Base-by-base conservation (phyloP, 192 early-diverging fungal genomes). In the Podila clonocystis region DNA sequence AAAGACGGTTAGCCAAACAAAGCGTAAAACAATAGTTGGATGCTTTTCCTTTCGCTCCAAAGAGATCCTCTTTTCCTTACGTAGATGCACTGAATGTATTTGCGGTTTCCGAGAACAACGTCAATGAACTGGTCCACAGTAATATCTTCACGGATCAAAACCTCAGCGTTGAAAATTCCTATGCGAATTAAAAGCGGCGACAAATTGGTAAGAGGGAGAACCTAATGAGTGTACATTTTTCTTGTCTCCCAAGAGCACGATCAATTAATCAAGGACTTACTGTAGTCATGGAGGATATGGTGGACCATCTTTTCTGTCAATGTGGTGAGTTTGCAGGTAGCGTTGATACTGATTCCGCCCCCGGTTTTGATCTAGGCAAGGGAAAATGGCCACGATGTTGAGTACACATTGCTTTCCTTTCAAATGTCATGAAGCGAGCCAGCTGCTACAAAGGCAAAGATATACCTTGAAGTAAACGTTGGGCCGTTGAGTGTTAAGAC, bases 51-150 rank as follows among this genome's bases (percentile, higher is more conserved):
- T 15, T 45, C 41, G 41, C 17, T 15, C 41, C 41, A 45, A 17
- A n/a, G 17, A 1, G 6, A 9, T 4, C 9, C 5, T 8, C 26
- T 55, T 26, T 26, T 11, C 8, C 85, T 87, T 84, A 90, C 93
- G 84, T 98, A 99, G 30, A 99, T 86, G 70, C 96, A 97, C n/a
- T 91, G 89, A 36, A 99, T 90, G 74, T 99, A 97, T 79, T 96
- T 97, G 63, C 98, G 91, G 88, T 98, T 98, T 28, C 97, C 97
- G 19, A 99, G 89, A 7, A 99, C 93, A n/a, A 99, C 95, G 83
- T 99, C 98, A 74, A 99, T 96, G 82, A 99, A 98, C 74, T 99
- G 92, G 75, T 99, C 98, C 7, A 98, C 93, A 22, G 91, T 96
- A 64, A 95, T 92, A 79, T 98, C 98, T 85, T 99, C 97, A 63